Percentiles rank a stretch among this genome's conserved stretches.
Conservation (phyloP, 345 rosid genomes). For the Murraya koenigii region DNA sequence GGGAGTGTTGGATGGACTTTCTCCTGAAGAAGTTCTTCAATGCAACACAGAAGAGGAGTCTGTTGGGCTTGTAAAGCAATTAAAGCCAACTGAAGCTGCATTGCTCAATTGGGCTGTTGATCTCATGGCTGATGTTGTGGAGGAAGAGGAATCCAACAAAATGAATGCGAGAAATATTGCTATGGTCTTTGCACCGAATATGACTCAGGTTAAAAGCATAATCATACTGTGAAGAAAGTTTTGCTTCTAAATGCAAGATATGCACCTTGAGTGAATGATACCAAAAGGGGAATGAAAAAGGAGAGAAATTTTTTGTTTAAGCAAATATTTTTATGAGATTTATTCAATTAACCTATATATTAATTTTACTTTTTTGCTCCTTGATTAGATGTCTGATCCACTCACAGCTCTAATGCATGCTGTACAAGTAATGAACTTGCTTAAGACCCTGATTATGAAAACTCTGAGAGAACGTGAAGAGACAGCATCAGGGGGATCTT, state of each 20-base stretch:
- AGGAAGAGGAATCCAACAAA: conserved; percentile 85
- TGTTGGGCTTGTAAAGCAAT: conserved; percentile 64
- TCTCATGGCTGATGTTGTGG: conserved; percentile 95
- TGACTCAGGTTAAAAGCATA: conserved; percentile 74
- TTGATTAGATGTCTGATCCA: conserved; percentile 84
- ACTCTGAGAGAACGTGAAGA: conserved; percentile 72
- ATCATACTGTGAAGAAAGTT: background rate
- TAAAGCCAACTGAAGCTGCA: conserved; percentile 88
- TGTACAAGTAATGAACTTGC: conserved; percentile 97
- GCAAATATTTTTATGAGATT: background rate
- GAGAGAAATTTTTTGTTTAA: background rate
- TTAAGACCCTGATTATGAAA: conserved; percentile 69
- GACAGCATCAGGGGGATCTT: conserved; percentile 54
- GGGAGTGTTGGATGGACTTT: conserved; percentile 94
- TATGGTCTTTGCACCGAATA: conserved; percentile 92
- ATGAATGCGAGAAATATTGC: conserved; percentile 97
- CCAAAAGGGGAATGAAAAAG: background rate
- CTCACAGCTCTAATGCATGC: conserved; percentile 94
- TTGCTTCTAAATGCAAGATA: conserved; percentile 1
- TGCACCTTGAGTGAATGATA: background rate
- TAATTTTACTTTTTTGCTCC: conserved; percentile 7
- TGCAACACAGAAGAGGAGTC: conserved; percentile 83
- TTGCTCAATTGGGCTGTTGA: conserved; percentile 85
- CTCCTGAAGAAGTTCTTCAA: conserved; percentile 85
- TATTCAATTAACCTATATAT: background rate